Percentiles rank a stretch among this genome's conserved stretches.
These are phyloP conservation scores for Clavaria fumosa DNA, from an alignment of 768 basidiomycete genomes.

Conservation along the genomic window DNA sequence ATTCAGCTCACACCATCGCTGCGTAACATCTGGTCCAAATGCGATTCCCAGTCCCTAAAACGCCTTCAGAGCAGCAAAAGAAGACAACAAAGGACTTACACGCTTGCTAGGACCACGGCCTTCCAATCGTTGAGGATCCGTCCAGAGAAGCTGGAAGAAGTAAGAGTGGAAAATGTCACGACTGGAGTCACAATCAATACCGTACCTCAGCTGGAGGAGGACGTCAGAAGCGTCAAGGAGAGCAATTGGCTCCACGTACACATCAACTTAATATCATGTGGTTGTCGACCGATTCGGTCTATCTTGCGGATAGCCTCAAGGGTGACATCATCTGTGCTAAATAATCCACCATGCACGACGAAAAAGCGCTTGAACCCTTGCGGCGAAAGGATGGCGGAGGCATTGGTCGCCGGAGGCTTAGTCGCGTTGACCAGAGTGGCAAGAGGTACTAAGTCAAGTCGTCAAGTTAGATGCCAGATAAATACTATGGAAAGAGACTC, in stretches of 20 bases:
- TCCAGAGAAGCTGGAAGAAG: slow-evolving; percentile 66
- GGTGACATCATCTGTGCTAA: slow-evolving; percentile 90
- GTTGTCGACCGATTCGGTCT: slow-evolving; percentile 75
- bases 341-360: slow-evolving; percentile 91
- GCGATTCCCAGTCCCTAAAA: slow-evolving; percentile 81
- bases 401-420: slow-evolving; percentile 30
- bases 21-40: slow-evolving; percentile 92
- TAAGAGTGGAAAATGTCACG: slow-evolving; percentile 8
- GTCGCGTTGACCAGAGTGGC: slow-evolving; percentile 74
- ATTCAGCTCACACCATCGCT: slow-evolving; percentile 77
- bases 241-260: slow-evolving; percentile 35
- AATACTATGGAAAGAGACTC: slow-evolving; percentile 17
- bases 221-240: slow-evolving; percentile 5
- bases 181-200: too few relatives aligned
- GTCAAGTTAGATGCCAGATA: slow-evolving; percentile 2
- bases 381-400: slow-evolving; percentile 59
- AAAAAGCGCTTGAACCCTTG: slow-evolving; percentile 81
- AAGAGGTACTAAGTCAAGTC: slow-evolving; percentile 61
- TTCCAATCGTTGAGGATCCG: slow-evolving; percentile 78
- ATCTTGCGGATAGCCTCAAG: slow-evolving; percentile 86
- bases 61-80: slow-evolving; percentile 9
- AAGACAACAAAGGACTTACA: slow-evolving; percentile 26
- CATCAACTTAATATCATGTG: slow-evolving; percentile 91
- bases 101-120: slow-evolving; percentile 96
- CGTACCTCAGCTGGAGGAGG: slow-evolving; percentile 43